Base-by-base conservation (phyloP, 176 grass and related monocot genomes). In the Puya raimondii region DNA sequence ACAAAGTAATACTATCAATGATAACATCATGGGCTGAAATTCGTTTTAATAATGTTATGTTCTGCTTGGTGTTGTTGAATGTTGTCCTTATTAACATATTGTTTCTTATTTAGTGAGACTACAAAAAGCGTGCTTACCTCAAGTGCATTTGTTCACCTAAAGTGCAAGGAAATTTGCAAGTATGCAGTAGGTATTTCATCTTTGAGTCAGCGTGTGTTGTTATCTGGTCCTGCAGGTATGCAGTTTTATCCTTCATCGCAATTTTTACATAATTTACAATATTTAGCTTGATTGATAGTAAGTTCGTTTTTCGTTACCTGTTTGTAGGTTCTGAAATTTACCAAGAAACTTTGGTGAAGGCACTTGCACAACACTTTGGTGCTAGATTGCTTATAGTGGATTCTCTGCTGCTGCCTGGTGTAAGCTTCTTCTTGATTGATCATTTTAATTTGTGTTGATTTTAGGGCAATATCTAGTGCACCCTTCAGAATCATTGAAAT, bases 201-300 rank as follows among this genome's bases (percentile, higher is more conserved):
- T 72, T 79, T 97, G 76, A 90, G 86, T 75, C 85, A 90, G 74
- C 84, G 89, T 52, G 73, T 97, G 67, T 57, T 97, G 64, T 83
- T 97, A 76, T 90, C 89, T 90, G 93, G 93, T 64, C 89, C 89
- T 75, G 76, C 84, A 85, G 93, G 93, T 97, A 85, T 85, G 27
- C 3, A 4, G 1, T 71, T 74, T 68, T 72, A 48, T 49, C 80
- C 18, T 59, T 78, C 65, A 64, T 48, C 49, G 2, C 64, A 66
- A 21, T 27, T 33, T 23, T 2, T 52, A 11, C 18, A 9, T 16
- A 16, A 25, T 13, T 42, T 42, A 42, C 5, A 7, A 42, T 42
- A 42, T 42, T 42, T 42, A 42, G 33, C 33, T 42, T 42, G 33
- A 42, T 16, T 66, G 20, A 20, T 66, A 13, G 17, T 14, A 22